A percentile compares a stretch with the other conserved stretches of the same genome.
phyloP scores from a whole-genome alignment of 2,329 filamentous ascomycete genomes.

The Tympanopsis confertula region DNA sequence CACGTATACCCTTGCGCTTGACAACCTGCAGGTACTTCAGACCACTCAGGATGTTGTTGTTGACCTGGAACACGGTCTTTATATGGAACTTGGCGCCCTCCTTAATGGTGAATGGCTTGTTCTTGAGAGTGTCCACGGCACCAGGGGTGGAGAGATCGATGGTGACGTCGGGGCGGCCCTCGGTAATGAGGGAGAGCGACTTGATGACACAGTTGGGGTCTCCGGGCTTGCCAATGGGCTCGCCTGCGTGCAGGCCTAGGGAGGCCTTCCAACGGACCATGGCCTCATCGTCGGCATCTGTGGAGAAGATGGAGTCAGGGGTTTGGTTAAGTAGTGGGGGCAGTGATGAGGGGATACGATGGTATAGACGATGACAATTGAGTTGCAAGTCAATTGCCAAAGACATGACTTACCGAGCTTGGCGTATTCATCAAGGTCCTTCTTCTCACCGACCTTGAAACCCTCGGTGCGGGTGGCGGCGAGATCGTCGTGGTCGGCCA shows the following conservation, averaged over 20 bases:
- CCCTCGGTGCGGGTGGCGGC: conserved; percentile 47
- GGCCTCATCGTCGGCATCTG: conserved; percentile 72
- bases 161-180: conserved; percentile 70
- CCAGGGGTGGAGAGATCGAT: conserved; percentile 73
- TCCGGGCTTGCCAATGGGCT: conserved; percentile 61
- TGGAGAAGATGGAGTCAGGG: conserved; percentile 7
- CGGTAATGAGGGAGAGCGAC: conserved; percentile 75
- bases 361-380: no score
- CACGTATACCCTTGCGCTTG: conserved; percentile 74
- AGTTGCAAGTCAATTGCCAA: no score
- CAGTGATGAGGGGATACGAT: no score
- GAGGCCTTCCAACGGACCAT: conserved; percentile 97
- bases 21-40: conserved; percentile 93
- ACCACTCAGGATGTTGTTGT: conserved; percentile 90
- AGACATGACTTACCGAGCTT: conserved; percentile 51
- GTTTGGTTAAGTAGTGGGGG: no score
- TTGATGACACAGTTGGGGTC: conserved; percentile 90
- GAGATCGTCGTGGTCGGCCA: conserved; percentile 41
- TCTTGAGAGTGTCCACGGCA: conserved; percentile 67
- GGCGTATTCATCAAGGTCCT: conserved; percentile 55
- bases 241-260: conserved; percentile 70
- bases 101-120: conserved; percentile 95
- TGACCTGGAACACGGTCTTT: conserved; percentile 87
- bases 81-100: conserved; percentile 89
- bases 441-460: conserved; percentile 60